Conservation (phyloP, 257 asterid species). For the Solanum dulcamara region DNA sequence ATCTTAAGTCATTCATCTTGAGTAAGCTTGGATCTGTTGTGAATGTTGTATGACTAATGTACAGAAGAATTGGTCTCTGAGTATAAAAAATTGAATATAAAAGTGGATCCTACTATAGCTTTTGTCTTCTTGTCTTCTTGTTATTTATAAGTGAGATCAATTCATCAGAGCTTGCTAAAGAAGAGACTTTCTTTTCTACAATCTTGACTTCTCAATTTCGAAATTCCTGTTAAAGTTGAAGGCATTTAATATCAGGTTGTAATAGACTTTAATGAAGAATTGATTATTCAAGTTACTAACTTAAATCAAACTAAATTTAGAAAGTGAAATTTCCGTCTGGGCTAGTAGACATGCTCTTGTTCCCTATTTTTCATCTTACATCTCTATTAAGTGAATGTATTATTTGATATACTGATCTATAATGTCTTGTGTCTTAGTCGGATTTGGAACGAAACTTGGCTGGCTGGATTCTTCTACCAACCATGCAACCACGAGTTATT, state of each 20-base stretch:
- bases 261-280: background rate
- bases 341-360: background rate
- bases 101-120: background rate
- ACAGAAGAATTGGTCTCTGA: background rate
- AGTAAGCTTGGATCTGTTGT: background rate
- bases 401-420: background rate
- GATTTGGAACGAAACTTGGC: constrained; percentile 17
- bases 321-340: background rate
- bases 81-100: background rate
- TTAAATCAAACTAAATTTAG: background rate
- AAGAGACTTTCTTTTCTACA: background rate
- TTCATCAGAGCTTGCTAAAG: background rate
- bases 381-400: background rate
- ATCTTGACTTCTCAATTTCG: background rate
- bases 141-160: background rate
- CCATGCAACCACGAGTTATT: constrained; percentile 27
- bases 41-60: background rate
- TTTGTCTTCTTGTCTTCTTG: background rate
- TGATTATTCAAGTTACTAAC: background rate
- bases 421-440: constrained; percentile 8
- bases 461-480: constrained; percentile 11
- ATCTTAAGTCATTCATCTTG: background rate
- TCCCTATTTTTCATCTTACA: background rate
- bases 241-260: background rate
- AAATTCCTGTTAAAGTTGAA: background rate